These are phyloP conservation scores for Lactifluus rugatus DNA, from an alignment of 768 basidiomycete genomes.

Conservation along the genomic window DNA sequence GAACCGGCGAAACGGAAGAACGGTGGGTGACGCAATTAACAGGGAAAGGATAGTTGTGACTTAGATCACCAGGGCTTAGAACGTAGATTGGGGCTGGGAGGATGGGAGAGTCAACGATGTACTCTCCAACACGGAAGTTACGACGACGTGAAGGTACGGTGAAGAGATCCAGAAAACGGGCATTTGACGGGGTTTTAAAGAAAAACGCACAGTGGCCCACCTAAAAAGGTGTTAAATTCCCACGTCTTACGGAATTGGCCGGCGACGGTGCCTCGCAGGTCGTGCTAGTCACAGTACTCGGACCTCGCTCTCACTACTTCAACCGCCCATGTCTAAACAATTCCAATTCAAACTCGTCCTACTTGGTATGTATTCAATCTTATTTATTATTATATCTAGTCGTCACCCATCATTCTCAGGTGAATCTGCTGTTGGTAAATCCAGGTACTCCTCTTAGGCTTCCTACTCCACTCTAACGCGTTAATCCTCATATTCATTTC, in stretches of 20 bases:
- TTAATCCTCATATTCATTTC: constrained; percentile 23
- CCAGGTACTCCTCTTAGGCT: constrained; percentile 54
- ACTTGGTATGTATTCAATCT: constrained; percentile 49
- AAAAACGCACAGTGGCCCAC: not conserved
- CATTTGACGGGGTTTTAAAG: not conserved
- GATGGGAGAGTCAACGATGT: constrained; percentile 14
- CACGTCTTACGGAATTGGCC: not conserved
- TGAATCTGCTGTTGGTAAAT: constrained; percentile 97
- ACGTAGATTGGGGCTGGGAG: not conserved
- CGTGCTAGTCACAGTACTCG: not conserved
- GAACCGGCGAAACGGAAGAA: constrained; percentile 10
- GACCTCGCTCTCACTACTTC: constrained; percentile 12
- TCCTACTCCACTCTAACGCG: constrained; percentile 15
- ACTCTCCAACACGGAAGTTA: constrained; percentile 14
- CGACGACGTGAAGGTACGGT: constrained; percentile 13
- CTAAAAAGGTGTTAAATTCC: not conserved
- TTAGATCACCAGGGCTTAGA: constrained; percentile 1
- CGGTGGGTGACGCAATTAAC: constrained; percentile 6
- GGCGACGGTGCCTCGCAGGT: not conserved
- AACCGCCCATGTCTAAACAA: constrained; percentile 73
- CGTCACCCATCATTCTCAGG: constrained; percentile 38
- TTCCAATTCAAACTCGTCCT: constrained; percentile 95
- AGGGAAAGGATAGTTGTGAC: constrained; percentile 6
- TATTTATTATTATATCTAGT: not conserved
- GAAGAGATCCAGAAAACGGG: not conserved